These are phyloP conservation scores for Hymenoscyphus scutula DNA, from an alignment of 2,329 filamentous ascomycete species.

Conservation along the genomic window DNA sequence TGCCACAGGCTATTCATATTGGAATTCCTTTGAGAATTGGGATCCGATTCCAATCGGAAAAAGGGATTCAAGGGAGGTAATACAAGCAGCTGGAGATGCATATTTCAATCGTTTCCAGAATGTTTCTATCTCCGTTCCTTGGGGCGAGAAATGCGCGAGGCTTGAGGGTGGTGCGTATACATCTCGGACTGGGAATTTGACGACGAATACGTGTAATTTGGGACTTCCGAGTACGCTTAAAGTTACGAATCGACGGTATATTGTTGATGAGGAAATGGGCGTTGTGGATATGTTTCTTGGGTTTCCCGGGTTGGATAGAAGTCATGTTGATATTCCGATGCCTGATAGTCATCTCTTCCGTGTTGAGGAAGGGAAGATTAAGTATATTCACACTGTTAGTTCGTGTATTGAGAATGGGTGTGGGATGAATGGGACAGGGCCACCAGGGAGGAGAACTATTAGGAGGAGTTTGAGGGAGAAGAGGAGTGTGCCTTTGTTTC, in stretches of 20 bases:
- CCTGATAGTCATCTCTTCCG: slow-evolving; percentile 22
- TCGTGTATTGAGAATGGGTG: slow-evolving; percentile 16
- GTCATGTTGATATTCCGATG: slow-evolving; percentile 12
- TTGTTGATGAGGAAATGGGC: slow-evolving; percentile 22
- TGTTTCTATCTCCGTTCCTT: slow-evolving; percentile 13
- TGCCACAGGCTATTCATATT: slow-evolving; percentile 17
- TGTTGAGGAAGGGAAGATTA: slow-evolving; percentile 18
- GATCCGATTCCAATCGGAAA: slow-evolving; percentile 13
- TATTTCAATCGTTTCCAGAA: slow-evolving; percentile 21
- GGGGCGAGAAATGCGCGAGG: slow-evolving; percentile 14
- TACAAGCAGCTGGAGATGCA: slow-evolving; percentile 20
- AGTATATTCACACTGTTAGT: slow-evolving; percentile 21
- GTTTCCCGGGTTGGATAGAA: slow-evolving; percentile 14
- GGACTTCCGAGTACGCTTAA: slow-evolving; percentile 8
- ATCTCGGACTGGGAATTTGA: neutral
- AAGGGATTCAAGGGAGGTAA: slow-evolving; percentile 16
- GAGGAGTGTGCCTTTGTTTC: neutral
- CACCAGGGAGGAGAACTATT: neutral
- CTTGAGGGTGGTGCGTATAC: slow-evolving; percentile 23
- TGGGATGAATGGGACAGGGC: slow-evolving; percentile 16
- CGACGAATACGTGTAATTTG: slow-evolving; percentile 17
- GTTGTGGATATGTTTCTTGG: slow-evolving; percentile 21
- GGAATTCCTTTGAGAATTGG: slow-evolving; percentile 16
- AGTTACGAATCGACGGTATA: slow-evolving; percentile 18
- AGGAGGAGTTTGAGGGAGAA: neutral